A percentile compares a stretch with the other conserved stretches of the same genome.
phyloP scores from a whole-genome alignment of 805 yeast species.

The Kockiozyma suomiensis region DNA sequence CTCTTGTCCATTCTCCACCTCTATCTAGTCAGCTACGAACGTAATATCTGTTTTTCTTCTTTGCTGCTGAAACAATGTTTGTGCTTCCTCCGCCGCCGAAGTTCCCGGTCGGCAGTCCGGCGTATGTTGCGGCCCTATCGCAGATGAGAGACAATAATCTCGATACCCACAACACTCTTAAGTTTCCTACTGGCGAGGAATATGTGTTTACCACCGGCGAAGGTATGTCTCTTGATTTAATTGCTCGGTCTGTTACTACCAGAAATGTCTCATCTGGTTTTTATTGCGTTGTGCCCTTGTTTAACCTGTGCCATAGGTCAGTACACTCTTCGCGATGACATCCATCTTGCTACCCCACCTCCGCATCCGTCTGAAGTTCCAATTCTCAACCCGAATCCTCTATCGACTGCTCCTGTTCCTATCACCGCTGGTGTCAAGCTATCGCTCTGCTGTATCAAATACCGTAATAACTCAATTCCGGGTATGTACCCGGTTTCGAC shows the following conservation, averaged over 20 bases:
- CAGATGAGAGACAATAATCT: constrained; percentile 28
- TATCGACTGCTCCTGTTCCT: constrained; percentile 41
- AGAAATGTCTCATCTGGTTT: background rate
- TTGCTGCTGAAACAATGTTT: constrained; percentile 34
- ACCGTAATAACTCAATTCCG: constrained; percentile 19
- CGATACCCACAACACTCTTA: constrained; percentile 35
- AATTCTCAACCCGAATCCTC: constrained; percentile 42
- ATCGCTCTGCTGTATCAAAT: constrained; percentile 25
- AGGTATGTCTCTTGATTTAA: constrained; percentile 34
- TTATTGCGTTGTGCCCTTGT: background rate
- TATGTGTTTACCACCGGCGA: constrained; percentile 41
- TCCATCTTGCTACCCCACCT: constrained; percentile 44
- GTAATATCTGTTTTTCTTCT: too few relatives aligned
- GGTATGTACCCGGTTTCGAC: constrained; percentile 20
- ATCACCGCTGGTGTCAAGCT: constrained; percentile 36
- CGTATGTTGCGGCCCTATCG: constrained; percentile 32
- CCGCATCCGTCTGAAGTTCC: constrained; percentile 46
- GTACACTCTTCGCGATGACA: constrained; percentile 34
- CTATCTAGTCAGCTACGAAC: too few relatives aligned
- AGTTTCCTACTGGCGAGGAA: constrained; percentile 34
- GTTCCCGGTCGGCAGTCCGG: constrained; percentile 36
- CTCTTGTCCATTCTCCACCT: too few relatives aligned
- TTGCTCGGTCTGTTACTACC: background rate
- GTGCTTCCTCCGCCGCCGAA: constrained; percentile 43
- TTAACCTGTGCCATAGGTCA: constrained; percentile 16